These are phyloP conservation scores for Echria macrotheca DNA, from an alignment of 495 filamentous ascomycete species.

Conservation along the genomic window DNA sequence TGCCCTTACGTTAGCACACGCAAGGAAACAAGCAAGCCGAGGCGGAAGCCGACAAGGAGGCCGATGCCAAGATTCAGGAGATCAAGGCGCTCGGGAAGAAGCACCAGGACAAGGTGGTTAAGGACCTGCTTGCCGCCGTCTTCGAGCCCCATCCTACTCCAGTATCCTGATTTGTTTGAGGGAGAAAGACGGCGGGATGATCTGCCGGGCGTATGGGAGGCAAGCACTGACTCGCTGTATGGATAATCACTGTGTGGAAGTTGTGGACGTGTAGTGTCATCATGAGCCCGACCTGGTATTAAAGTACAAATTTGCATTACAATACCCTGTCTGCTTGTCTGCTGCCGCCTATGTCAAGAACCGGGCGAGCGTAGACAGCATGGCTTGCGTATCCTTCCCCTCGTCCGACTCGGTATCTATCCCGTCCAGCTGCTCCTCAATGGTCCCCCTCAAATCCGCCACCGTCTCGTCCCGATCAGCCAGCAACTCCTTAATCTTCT, in stretches of 20 bases:
- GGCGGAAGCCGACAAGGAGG: slow-evolving; percentile 77
- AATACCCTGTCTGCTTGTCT: too few relatives aligned
- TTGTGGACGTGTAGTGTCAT: not conserved
- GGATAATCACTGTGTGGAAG: too few relatives aligned
- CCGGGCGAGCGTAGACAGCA: slow-evolving; percentile 62
- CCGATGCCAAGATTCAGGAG: slow-evolving; percentile 71
- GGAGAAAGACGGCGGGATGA: not conserved
- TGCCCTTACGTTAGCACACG: slow-evolving; percentile 54
- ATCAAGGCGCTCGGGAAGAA: slow-evolving; percentile 76
- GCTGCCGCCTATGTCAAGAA: slow-evolving; percentile 53
- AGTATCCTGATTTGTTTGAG: not conserved
- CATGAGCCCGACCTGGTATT: not conserved
- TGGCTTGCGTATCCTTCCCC: slow-evolving; percentile 58
- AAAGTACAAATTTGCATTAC: too few relatives aligned
- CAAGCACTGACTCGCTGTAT: not conserved
- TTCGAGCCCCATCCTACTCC: slow-evolving; percentile 36
- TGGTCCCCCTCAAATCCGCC: slow-evolving; percentile 55
- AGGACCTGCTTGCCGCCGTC: slow-evolving; percentile 72
- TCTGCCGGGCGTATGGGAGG: too few relatives aligned
- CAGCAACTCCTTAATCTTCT: slow-evolving; percentile 57
- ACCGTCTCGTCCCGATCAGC: slow-evolving; percentile 64
- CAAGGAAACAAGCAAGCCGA: slow-evolving; percentile 84
- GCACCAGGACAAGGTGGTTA: slow-evolving; percentile 71
- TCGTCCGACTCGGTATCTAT: slow-evolving; percentile 51
- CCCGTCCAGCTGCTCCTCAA: slow-evolving; percentile 64